phyloP scores from a whole-genome alignment of 768 basidiomycete species.

The Amanita rubescens region DNA sequence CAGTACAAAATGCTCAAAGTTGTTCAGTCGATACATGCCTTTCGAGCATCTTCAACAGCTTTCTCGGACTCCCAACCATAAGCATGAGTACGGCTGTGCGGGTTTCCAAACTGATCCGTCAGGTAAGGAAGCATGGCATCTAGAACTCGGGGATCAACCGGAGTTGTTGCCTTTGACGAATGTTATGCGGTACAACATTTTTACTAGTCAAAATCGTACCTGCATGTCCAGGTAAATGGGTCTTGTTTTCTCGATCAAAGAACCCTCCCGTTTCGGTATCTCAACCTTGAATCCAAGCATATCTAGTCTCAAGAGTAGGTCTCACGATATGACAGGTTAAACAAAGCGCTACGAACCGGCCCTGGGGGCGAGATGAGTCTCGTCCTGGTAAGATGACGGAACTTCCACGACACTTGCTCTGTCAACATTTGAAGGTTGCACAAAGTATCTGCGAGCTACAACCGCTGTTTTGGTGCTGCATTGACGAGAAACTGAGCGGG shows the following conservation, averaged over 20 bases:
- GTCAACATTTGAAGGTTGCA: conserved; percentile 78
- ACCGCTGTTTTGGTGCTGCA: conserved; percentile 21
- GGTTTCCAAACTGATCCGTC: conserved; percentile 96
- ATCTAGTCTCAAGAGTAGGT: conserved; percentile 35
- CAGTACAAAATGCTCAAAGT: conserved; percentile 4
- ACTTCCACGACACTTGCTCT: conserved; percentile 78
- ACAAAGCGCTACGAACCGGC: conserved; percentile 38
- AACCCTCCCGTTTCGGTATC: conserved; percentile 49
- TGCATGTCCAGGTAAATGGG: conserved; percentile 99
- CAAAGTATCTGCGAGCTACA: conserved; percentile 48
- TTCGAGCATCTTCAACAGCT: conserved; percentile 87
- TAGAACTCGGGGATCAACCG: conserved; percentile 92
- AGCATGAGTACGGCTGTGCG: conserved; percentile 96
- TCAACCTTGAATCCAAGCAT: conserved; percentile 87
- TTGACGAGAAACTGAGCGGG: conserved; percentile 31
- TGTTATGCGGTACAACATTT: conserved; percentile 7
- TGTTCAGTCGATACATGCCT: conserved; percentile 34
- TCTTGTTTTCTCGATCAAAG: conserved; percentile 52
- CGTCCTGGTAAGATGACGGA: conserved; percentile 65
- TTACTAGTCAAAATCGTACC: conserved; percentile 33
- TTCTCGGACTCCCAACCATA: conserved; percentile 99
- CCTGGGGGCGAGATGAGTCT: conserved; percentile 61
- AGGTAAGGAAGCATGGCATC: conserved; percentile 95
- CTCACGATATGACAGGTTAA: background rate
- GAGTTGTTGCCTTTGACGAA: conserved; percentile 78